Base-by-base conservation (phyloP, 192 early-diverging fungal genomes). In the Coemansia javaensis region DNA sequence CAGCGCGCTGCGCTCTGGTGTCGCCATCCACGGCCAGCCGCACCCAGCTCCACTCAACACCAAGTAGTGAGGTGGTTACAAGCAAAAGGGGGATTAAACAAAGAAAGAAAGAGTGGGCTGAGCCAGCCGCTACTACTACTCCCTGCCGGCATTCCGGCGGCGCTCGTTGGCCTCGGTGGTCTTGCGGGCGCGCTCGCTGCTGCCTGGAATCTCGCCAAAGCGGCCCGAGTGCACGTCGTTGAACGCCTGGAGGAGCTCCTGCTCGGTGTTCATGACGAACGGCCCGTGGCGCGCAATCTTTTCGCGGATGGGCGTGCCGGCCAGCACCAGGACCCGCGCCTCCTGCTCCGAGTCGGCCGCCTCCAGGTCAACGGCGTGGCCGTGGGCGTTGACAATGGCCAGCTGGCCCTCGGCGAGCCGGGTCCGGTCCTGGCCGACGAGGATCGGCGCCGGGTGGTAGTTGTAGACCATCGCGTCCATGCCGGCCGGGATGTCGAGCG, bases 241-340 rank as follows among this genome's bases (percentile, higher is more conserved):
- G 9, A 77, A 38, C 0, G 75, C 69, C 48, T 77, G 58, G 34
- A 38, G 32, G 18, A 77, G 46, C 46, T 77, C 56, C 30, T 77
- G 69, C 5, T 59, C 59, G 16, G 75, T 67, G 45, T 68, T 61
- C 79, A 84, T 81, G 6, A 87, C 82, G 63, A 89, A 85, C 4
- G 83, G 79, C 1, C 81, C 78, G 28, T 84, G 75, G 38, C 79
- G 77, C 17, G 85, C 77, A 48, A 84, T 74, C 32, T 77, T 77
- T 28, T 84, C 85, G 36, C 78, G 56, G 28, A 77, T 63, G 5
- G 75, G 77, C 10, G 69, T 62, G 10, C 82, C 82, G n/a, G 80
- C 82, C 30, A 86, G 61, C 14, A 86, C 49, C n/a, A 84, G 66
- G 28, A 84, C 79, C 27, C 80, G 75, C 9, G 77, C 50, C 30